Conservation (phyloP, 2,329 filamentous ascomycete species). For the Exophiala xenobiotica region DNA sequence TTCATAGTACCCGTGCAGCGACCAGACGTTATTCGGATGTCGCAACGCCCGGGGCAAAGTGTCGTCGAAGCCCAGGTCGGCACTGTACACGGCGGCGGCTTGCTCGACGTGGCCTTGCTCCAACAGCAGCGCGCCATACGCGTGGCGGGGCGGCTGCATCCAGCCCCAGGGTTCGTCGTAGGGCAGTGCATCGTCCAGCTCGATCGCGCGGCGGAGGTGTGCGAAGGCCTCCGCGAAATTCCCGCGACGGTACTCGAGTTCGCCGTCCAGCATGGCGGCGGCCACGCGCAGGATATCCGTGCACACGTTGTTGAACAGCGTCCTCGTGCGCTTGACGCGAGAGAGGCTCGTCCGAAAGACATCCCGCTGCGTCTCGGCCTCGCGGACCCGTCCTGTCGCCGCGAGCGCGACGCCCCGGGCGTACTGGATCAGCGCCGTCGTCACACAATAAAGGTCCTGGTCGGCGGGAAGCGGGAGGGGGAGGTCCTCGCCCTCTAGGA, state of each 20-base stretch:
- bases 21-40: slow-evolving; percentile 74
- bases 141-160: slow-evolving; percentile 74
- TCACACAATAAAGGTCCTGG: slow-evolving; percentile 63
- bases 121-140: slow-evolving; percentile 66
- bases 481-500: no score
- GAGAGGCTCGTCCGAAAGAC: slow-evolving; percentile 54
- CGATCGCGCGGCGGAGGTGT: slow-evolving; percentile 58
- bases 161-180: slow-evolving; percentile 78
- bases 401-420: slow-evolving; percentile 67
- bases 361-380: slow-evolving; percentile 54
- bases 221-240: slow-evolving; percentile 60
- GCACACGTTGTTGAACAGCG: slow-evolving; percentile 70
- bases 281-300: no score
- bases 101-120: slow-evolving; percentile 63
- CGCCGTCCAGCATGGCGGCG: slow-evolving; percentile 70
- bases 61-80: slow-evolving; percentile 61
- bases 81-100: slow-evolving; percentile 58
- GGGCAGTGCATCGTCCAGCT: slow-evolving; percentile 61
- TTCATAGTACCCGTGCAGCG: slow-evolving; percentile 70
- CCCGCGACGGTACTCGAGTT: slow-evolving; percentile 67
- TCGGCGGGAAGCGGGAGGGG: slow-evolving; percentile 58
- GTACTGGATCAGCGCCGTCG: slow-evolving; percentile 67
- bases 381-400: slow-evolving; percentile 53
- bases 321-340: slow-evolving; percentile 59
- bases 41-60: slow-evolving; percentile 62